Evolutionary conservation across 2,329 filamentous ascomycete species (phyloP), one percentile per base, ranked within the genome.

Genomic region (Neoascochyta sp.): DNA sequence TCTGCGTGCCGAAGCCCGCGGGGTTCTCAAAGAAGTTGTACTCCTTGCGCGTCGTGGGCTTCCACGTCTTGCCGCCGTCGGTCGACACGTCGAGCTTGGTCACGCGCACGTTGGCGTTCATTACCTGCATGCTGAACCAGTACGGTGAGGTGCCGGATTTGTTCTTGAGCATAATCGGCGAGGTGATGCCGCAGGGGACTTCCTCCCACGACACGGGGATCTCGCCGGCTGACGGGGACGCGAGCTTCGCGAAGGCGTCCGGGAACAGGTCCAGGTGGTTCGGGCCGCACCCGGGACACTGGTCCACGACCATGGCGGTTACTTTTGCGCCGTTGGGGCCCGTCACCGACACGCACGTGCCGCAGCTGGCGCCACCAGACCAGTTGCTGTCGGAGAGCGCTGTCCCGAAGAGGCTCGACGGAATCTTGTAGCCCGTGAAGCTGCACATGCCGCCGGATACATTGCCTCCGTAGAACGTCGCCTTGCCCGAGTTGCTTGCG

Each of bases 81-180:
- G 68, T 76, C 36, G 73, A 77, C 35, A 82, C 77, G 44, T 82
- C 77, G 14, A 83, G 66, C 41, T 63, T 68, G 30, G 65, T 47
- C 22, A 82, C 69, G 10, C 69, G 67, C 37, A 74, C 66, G 53
- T 79, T 80, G 47, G 74, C 63, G 59, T 82, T 81, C 47, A 80
- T 67, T 23, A 82, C 77, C 56, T 83, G 80, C 68, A 79, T 78
- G 26, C 67, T 69, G 62, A 78, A 77, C 73, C 73, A 76, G 55
- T 69, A 68, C 16, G 59, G 50, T 4, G 68, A 72, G 3, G 69
- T 68, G 14, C 71, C 71, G 13, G 66, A 63, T 53, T 78, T 76
- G 61, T 74, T 74, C 55, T 70, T 67, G 14, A 78, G 63, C 24
- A 64, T 45, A 7, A 78, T 56, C 2, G 72, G 68, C 0, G 63